Percentiles rank a stretch among this genome's conserved stretches.
Evolutionary conservation across 805 yeast species (phyloP).

Genomic region (Lachancea quebecensis): DNA sequence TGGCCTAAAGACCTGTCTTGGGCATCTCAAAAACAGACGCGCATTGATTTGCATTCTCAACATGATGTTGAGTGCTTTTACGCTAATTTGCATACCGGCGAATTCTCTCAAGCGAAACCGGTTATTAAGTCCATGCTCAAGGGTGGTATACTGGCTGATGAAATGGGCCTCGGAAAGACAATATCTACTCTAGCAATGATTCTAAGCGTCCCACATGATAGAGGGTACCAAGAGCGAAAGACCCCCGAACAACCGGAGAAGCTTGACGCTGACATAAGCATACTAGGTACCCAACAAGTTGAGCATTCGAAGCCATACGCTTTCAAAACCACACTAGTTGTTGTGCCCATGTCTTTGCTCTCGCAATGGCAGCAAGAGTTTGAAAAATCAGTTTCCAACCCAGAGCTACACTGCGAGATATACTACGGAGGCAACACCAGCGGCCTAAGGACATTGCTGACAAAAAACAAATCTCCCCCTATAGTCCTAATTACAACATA

Average conservation of each 20-base stretch:
- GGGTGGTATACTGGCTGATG: constrained; percentile 93
- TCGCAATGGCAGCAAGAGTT: constrained; percentile 89
- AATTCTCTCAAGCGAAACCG: constrained; percentile 64
- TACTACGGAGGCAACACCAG: constrained; percentile 69
- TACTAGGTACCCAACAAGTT: constrained; percentile 7
- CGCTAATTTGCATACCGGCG: constrained; percentile 75
- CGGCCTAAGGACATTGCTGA: constrained; percentile 42
- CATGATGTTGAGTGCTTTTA: constrained; percentile 41
- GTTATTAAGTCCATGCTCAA: constrained; percentile 48
- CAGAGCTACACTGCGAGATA: constrained; percentile 43
- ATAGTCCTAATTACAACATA: constrained; percentile 75
- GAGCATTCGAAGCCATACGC: constrained; percentile 43
- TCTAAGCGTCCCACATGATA: constrained; percentile 55
- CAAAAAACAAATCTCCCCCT: constrained; percentile 45
- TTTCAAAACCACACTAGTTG: constrained; percentile 61
- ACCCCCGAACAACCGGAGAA: constrained; percentile 4
- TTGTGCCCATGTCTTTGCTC: constrained; percentile 87
- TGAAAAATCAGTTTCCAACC: constrained; percentile 44
- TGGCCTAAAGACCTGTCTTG: constrained; percentile 60
- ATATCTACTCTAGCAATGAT: constrained; percentile 73
- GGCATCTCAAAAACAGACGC: constrained; percentile 26
- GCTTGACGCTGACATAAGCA: background rate
- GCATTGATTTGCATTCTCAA: background rate
- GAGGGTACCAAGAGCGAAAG: background rate
- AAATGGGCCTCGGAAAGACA: constrained; percentile 95